A percentile compares a stretch with the other conserved stretches of the same genome.
Evolutionary conservation across 2,329 filamentous ascomycete species (phyloP).

Genomic region (Corniculantispora saksenae): DNA sequence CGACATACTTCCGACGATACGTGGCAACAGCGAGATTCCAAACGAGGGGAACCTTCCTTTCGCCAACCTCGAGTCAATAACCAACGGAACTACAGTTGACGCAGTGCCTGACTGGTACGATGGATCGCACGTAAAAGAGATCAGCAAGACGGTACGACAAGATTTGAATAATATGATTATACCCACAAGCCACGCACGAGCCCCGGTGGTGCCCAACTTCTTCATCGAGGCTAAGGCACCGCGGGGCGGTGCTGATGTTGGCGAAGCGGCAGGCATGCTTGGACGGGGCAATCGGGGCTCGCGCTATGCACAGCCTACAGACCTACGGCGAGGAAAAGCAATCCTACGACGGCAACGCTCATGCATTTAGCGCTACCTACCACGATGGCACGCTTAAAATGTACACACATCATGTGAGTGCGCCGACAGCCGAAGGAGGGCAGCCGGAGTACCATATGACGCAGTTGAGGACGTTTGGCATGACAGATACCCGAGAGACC

Average conservation of each 20-base stretch:
- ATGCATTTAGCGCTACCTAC: constrained; percentile 42
- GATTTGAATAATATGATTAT: background rate
- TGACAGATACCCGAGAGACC: constrained; percentile 31
- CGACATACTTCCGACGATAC: constrained; percentile 35
- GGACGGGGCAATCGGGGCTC: constrained; percentile 39
- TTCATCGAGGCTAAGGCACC: constrained; percentile 43
- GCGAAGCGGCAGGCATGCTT: constrained; percentile 37
- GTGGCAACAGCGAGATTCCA: constrained; percentile 13
- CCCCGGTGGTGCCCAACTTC: constrained; percentile 41
- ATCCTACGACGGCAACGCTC: constrained; percentile 40
- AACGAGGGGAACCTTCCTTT: background rate
- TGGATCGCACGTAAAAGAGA: constrained; percentile 29
- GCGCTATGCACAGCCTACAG: constrained; percentile 39
- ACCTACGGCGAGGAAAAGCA: constrained; percentile 34
- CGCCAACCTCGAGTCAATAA: constrained; percentile 37
- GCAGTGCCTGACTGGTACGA: constrained; percentile 36
- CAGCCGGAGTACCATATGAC: constrained; percentile 45
- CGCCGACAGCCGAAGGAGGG: constrained; percentile 31
- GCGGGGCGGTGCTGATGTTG: constrained; percentile 27
- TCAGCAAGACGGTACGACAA: constrained; percentile 25
- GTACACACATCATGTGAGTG: constrained; percentile 39
- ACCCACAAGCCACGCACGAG: background rate
- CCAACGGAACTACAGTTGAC: constrained; percentile 30
- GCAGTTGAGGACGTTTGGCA: constrained; percentile 28
- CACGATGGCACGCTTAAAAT: constrained; percentile 37